Evolutionary conservation across 2,329 filamentous ascomycete genomes (phyloP), one percentile per base, ranked within the genome.

Genomic region (Aspergillus oerlinghausenensis): DNA sequence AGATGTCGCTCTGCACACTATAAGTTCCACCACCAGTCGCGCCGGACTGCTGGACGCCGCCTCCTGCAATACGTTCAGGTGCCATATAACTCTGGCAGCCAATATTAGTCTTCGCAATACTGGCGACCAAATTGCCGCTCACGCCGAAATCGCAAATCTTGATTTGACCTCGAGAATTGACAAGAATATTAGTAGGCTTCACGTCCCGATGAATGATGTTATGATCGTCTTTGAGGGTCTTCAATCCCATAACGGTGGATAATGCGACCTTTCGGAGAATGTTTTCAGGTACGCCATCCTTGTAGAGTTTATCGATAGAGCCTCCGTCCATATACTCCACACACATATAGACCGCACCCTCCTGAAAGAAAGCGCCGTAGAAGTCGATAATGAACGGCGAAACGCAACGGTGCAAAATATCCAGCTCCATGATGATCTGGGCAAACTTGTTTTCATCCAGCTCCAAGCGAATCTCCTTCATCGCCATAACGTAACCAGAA

Each of bases 71-170:
- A 63, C 94, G 82, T 74, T 99, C 94, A 0, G 94, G 94, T 0
- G 94, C 94, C 94, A 99, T 99, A 77, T 99, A 99, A 70, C 92
- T 97, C 76, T 99, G 94, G 69, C 94, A 99, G 42, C 94, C 94
- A 67, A 99, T 99, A 71, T 99, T 99, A 28, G 94, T 99, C 77
- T 95, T 96, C 52, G 94, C 94, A 67, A 97, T 97, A 77, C 92
- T 96, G 25, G 94, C 93, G 23, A 99, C 94, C 25, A 99, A 79
- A 67, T 99, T 99, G 53, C 94, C 94, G 64, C 90, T 95, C 55
- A 99, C 94, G 55, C 94, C 94, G 73, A 99, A 99, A 75, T 99
- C 94, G 75, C 94, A 99, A 56, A 99, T 96, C 77, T 99, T 99
- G 79, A 97, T 83, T 70, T 97, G 92, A 1, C 94, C 94, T 45